Percentiles rank a stretch among this genome's conserved stretches.
Conservation (phyloP, 345 rosid genomes). For the Aquilaria malaccensis region DNA sequence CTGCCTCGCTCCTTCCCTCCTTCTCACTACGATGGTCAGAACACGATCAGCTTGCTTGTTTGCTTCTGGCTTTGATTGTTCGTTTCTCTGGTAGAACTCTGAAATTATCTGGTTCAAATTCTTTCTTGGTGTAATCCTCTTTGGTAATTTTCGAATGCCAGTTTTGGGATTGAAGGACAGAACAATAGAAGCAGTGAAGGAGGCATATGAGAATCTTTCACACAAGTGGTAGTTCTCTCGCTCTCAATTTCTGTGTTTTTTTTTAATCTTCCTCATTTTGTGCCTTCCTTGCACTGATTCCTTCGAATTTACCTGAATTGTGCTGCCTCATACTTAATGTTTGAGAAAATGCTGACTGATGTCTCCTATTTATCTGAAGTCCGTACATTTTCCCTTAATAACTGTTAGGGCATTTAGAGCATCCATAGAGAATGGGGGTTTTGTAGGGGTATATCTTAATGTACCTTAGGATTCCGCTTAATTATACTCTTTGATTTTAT, state of each 20-base stretch:
- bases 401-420: too few species aligned
- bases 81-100: not conserved
- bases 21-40: constrained; percentile 76
- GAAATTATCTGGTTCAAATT: not conserved
- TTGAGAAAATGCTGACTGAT: too few species aligned
- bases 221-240: constrained; percentile 43
- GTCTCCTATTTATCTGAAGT: too few species aligned
- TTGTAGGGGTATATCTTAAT: too few species aligned
- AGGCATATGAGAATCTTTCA: constrained; percentile 53
- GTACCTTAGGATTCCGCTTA: too few species aligned
- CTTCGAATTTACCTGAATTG: too few species aligned
- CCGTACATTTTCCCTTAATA: too few species aligned
- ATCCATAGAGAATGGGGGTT: too few species aligned
- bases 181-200: constrained; percentile 56
- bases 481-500: too few species aligned
- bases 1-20: constrained; percentile 73
- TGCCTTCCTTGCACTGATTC: too few species aligned
- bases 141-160: constrained; percentile 18
- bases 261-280: not conserved
- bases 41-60: not conserved
- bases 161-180: constrained; percentile 56
- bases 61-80: not conserved
- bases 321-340: too few species aligned
- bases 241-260: not conserved
- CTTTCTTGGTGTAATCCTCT: not conserved